Percentiles rank a stretch among this genome's conserved stretches.
phyloP scores from a whole-genome alignment of 257 asterid species.

The Ilex aquifolium region DNA sequence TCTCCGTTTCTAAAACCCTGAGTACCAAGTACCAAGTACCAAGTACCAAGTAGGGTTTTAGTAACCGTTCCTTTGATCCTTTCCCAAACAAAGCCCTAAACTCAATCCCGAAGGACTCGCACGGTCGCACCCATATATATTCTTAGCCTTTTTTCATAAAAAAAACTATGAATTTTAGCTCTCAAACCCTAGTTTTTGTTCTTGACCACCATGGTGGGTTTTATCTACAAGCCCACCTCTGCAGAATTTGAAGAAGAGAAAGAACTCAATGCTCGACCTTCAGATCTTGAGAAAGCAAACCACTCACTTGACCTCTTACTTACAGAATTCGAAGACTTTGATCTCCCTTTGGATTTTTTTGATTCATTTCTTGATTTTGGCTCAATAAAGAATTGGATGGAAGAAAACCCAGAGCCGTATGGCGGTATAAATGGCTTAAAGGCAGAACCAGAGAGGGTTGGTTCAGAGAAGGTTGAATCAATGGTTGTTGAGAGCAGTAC shows the following conservation, averaged over 20 bases:
- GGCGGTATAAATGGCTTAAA: constrained; percentile 27
- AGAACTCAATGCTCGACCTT: not conserved
- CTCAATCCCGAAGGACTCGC: too few species aligned
- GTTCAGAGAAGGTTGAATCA: not conserved
- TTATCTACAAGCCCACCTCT: constrained; percentile 21
- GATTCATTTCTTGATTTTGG: constrained; percentile 67
- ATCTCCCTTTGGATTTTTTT: constrained; percentile 22
- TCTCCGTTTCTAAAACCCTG: too few species aligned
- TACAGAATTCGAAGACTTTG: constrained; percentile 37
- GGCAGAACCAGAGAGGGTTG: constrained; percentile 16
- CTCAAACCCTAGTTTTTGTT: constrained; percentile 17
- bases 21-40: too few species aligned
- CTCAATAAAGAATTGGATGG: constrained; percentile 37
- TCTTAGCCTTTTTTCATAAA: constrained; percentile 6
- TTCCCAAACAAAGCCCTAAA: too few species aligned
- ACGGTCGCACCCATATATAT: constrained; percentile 16
- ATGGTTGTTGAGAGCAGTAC: constrained; percentile 4
- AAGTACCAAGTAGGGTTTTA: too few species aligned
- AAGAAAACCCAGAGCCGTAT: constrained; percentile 14
- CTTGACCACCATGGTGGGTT: constrained; percentile 54
- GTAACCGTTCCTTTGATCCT: too few species aligned
- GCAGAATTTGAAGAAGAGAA: constrained; percentile 22
- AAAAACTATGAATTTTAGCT: constrained; percentile 19
- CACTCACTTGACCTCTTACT: constrained; percentile 23
- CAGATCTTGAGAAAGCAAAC: constrained; percentile 25